These are phyloP conservation scores for Penicillium bovifimosum DNA, from an alignment of 495 filamentous ascomycete species.

Conservation along the genomic window DNA sequence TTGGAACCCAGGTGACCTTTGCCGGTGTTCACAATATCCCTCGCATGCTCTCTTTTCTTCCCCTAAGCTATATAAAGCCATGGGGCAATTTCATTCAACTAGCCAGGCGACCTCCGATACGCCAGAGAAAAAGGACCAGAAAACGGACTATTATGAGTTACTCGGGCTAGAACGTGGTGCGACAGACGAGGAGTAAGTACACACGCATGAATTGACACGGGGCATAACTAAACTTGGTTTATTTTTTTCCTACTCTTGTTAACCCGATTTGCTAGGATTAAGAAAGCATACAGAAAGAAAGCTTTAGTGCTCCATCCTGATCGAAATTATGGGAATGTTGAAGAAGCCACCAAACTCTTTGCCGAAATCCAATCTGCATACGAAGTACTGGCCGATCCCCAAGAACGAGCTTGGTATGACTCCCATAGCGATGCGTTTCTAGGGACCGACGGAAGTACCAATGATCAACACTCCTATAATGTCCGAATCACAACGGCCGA, in stretches of 20 bases:
- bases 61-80: slow-evolving; percentile 23
- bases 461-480: slow-evolving; percentile 56
- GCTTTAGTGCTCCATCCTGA: slow-evolving; percentile 94
- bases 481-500: slow-evolving; percentile 67
- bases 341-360: slow-evolving; percentile 76
- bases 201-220: not conserved
- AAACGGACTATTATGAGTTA: slow-evolving; percentile 89
- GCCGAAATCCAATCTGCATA: slow-evolving; percentile 90
- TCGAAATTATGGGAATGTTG: slow-evolving; percentile 82
- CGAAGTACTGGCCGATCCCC: slow-evolving; percentile 88
- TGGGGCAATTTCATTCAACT: slow-evolving; percentile 80
- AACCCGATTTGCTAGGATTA: slow-evolving; percentile 56
- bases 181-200: slow-evolving; percentile 74
- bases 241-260: no score
- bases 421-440: slow-evolving; percentile 84
- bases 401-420: slow-evolving; percentile 97
- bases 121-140: slow-evolving; percentile 35
- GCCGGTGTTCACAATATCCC: not conserved
- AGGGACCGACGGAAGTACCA: slow-evolving; percentile 42
- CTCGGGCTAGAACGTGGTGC: slow-evolving; percentile 67
- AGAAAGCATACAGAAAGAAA: slow-evolving; percentile 85
- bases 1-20: not conserved
- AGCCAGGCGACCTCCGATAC: slow-evolving; percentile 26
- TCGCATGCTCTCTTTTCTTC: not conserved
- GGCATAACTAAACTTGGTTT: slow-evolving; percentile 4